phyloP scores from a whole-genome alignment of 129 eudicot species.

The Heracleum sosnowskyi region DNA sequence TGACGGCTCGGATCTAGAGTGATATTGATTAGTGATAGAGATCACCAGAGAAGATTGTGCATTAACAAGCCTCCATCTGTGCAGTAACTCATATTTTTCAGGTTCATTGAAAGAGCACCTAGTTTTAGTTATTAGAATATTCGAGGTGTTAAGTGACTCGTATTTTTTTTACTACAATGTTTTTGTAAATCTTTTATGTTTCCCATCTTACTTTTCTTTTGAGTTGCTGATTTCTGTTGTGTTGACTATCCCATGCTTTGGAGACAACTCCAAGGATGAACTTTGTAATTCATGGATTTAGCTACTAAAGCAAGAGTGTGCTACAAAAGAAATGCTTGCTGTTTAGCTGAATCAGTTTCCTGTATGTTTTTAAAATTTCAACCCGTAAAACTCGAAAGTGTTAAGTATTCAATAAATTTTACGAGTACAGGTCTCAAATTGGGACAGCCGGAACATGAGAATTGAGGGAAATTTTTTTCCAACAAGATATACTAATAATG shows the following conservation, averaged over 20 bases:
- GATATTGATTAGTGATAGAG: neutral
- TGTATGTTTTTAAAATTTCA: neutral
- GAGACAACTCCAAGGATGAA: neutral
- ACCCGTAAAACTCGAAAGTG: neutral
- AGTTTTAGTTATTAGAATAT: neutral
- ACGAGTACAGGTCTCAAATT: too few species aligned
- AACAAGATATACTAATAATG: too few species aligned
- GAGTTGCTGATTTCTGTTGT: neutral
- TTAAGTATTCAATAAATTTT: too few species aligned
- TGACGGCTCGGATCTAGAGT: neutral
- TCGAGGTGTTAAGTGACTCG: neutral
- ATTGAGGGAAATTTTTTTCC: too few species aligned
- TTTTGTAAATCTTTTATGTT: neutral
- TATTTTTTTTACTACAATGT: neutral
- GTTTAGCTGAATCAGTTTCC: neutral
- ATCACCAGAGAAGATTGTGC: slow-evolving; percentile 1
- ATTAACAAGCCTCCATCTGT: slow-evolving; percentile 1
- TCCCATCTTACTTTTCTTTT: neutral
- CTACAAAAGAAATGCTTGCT: neutral
- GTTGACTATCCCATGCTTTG: slow-evolving; percentile 1
- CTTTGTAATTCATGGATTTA: neutral
- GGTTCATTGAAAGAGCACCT: neutral
- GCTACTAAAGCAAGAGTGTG: neutral
- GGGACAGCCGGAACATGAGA: too few species aligned
- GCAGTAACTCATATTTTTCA: slow-evolving; percentile 1